phyloP scores from a whole-genome alignment of 306 rosid species.

The Glycyrrhiza uralensis region DNA sequence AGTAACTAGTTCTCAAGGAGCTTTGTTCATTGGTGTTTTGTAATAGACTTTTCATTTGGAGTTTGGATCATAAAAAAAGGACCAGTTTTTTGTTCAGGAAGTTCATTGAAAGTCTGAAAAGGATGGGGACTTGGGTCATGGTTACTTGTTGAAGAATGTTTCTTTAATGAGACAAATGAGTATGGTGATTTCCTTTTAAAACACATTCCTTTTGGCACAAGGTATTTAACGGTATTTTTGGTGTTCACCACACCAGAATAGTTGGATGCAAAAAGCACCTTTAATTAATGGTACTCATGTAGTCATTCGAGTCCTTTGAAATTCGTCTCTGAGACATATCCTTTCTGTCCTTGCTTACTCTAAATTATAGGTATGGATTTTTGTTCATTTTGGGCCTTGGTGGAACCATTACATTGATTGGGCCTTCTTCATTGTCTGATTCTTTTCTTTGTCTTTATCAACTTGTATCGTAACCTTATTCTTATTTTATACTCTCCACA shows the following conservation, averaged over 20 bases:
- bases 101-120: not conserved
- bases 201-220: not conserved
- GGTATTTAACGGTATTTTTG: not conserved
- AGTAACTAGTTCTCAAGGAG: no score
- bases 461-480: not conserved
- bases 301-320: not conserved
- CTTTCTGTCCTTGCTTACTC: not conserved
- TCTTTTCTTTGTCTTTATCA: not conserved
- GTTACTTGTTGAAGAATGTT: not conserved
- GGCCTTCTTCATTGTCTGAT: not conserved
- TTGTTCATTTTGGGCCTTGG: not conserved
- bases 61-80: not conserved
- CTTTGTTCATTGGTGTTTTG: not conserved
- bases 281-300: not conserved
- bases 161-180: not conserved
- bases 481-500: not conserved
- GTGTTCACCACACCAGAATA: not conserved
- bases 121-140: not conserved
- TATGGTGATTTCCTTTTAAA: not conserved
- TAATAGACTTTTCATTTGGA: not conserved
- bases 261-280: not conserved
- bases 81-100: not conserved
- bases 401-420: not conserved
- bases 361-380: not conserved
- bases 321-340: not conserved